Evolutionary conservation across 352 stramenopile genomes (phyloP), one percentile per base, ranked within the genome.

Genomic region (Globisporangium canariense): DNA sequence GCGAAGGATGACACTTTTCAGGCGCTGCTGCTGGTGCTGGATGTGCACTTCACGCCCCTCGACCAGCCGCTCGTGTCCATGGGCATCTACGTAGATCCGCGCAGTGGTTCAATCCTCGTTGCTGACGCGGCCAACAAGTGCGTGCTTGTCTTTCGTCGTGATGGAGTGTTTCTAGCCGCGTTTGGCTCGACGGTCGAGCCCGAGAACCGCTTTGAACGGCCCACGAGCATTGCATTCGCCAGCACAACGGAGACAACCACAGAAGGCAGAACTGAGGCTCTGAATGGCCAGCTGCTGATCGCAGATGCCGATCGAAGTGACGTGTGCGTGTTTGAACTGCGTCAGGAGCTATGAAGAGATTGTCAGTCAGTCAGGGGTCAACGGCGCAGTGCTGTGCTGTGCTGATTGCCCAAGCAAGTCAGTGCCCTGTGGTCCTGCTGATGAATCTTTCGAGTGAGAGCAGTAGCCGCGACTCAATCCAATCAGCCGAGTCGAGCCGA

Each of bases 171-270:
- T 52, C 46, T 86, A 1, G 68, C 73, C 5, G 64, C 73, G 22
- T 85, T 89, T 66, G 82, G 78, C 20, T 70, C 69, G 40, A 83
- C 72, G 4, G 67, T 81, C 3, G 75, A 88, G 54, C 55, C 63
- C 0, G 68, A 83, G 14, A 75, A 81, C 36, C 74, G 70, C 4
- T 86, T 86, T 30, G 43, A 74, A 2, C 70, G 79, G 18, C 80
- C 78, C 3, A 74, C 65, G 13, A 66, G 57, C n/a, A 38, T 79
- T 2, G 8, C 51, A 4, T 70, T 81, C 45, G 40, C 7, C 28
- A 25, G 18, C n/a, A 6, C 60, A 51, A 52, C 58, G 18, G 3
- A 47, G 20, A 4, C 11, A 16, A 40, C 36, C 22, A 51, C 49
- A 30, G 47, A 66, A 10, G n/a, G 8, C n/a, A 1, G 32, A 36